A percentile compares a stretch with the other conserved stretches of the same genome.
phyloP scores from a whole-genome alignment of 2,329 filamentous ascomycete genomes.

The Dothidotthia symphoricarpi region DNA sequence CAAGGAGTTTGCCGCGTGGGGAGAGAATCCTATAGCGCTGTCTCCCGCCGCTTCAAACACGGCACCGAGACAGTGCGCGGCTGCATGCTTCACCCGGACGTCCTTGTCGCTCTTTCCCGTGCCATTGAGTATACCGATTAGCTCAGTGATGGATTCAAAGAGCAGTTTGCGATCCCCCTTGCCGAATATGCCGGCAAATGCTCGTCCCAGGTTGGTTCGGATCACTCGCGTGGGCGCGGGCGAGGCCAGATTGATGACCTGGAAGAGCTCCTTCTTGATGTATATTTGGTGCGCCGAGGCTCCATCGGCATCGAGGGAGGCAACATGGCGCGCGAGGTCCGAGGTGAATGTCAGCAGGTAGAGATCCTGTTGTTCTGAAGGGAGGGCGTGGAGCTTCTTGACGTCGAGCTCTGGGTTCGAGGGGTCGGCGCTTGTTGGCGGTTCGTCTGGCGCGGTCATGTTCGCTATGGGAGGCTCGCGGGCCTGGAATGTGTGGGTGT shows the following conservation, averaged over 20 bases:
- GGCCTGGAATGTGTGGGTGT: constrained; percentile 6
- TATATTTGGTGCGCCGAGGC: constrained; percentile 86
- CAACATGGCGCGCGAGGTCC: constrained; percentile 76
- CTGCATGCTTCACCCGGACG: constrained; percentile 77
- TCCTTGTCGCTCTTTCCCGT: constrained; percentile 75
- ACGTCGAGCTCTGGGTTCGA: constrained; percentile 79
- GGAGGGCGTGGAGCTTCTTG: constrained; percentile 81
- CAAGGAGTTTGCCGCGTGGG: constrained; percentile 68
- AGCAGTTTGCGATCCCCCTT: constrained; percentile 87
- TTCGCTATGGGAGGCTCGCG: constrained; percentile 9
- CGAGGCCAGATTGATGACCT: constrained; percentile 78
- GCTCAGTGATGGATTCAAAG: constrained; percentile 91
- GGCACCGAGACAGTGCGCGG: constrained; percentile 80
- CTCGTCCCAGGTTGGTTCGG: constrained; percentile 82
- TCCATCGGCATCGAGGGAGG: constrained; percentile 70
- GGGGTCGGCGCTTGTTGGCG: constrained; percentile 39
- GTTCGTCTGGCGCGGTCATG: constrained; percentile 32
- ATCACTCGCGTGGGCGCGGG: constrained; percentile 85
- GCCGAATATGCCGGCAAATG: constrained; percentile 76
- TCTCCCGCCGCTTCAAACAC: constrained; percentile 91
- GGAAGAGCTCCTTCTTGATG: constrained; percentile 90
- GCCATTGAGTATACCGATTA: constrained; percentile 68
- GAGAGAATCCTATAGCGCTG: constrained; percentile 81
- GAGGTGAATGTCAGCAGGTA: constrained; percentile 88
- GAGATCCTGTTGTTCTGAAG: constrained; percentile 92